phyloP scores from a whole-genome alignment of 176 grass and related monocot species.

The Oryza punctata region DNA sequence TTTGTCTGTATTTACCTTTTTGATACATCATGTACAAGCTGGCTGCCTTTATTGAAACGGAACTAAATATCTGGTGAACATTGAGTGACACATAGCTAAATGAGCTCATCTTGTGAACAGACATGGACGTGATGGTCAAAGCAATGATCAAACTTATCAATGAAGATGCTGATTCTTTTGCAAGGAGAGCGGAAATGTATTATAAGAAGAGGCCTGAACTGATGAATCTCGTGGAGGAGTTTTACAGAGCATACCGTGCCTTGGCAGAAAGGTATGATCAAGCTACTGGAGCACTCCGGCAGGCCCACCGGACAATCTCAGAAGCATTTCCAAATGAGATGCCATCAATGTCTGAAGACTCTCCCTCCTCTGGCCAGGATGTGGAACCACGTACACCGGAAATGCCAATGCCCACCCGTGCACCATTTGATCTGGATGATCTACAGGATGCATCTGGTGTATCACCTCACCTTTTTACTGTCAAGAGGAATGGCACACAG shows the following conservation, averaged over 20 bases:
- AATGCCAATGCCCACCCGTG: conserved; percentile 17
- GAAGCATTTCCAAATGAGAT: conserved; percentile 68
- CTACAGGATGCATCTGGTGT: conserved; percentile 45
- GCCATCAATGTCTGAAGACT: conserved; percentile 50
- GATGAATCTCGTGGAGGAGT: conserved; percentile 78
- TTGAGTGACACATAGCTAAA: conserved; percentile 12
- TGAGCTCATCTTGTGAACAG: conserved; percentile 41
- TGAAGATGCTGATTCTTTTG: conserved; percentile 81
- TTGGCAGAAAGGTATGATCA: conserved; percentile 75
- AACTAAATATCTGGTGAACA: conserved; percentile 11
- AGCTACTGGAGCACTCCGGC: conserved; percentile 54
- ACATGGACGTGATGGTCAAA: conserved; percentile 77
- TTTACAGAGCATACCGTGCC: conserved; percentile 67
- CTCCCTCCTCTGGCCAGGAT: conserved; percentile 33
- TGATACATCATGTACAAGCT: conserved; percentile 15
- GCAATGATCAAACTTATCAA: conserved; percentile 78
- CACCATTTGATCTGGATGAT: conserved; percentile 54
- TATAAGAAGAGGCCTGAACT: conserved; percentile 79
- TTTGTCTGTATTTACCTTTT: conserved; percentile 7
- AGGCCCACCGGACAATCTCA: conserved; percentile 70
- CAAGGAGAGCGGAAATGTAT: conserved; percentile 81
- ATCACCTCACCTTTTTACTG: conserved; percentile 32
- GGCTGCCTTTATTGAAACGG: not conserved
- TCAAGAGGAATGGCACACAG: conserved; percentile 60
- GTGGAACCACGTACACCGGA: conserved; percentile 53